A percentile compares a stretch with the other conserved stretches of the same genome.
These are phyloP conservation scores for Haplosporangium gracile DNA, from an alignment of 192 early-diverging fungal genomes.

Conservation along the genomic window DNA sequence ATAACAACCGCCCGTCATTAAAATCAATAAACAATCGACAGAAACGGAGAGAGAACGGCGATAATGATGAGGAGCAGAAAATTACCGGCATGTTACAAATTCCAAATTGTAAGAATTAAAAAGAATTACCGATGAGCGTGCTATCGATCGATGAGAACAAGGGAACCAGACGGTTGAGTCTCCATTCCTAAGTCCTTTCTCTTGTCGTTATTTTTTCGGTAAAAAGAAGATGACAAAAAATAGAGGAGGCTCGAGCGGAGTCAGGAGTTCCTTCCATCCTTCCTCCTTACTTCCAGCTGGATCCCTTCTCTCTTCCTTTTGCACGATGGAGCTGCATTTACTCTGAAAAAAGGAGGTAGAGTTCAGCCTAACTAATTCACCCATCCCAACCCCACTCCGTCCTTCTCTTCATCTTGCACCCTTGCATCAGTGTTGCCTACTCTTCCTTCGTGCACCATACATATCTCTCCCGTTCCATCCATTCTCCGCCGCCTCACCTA, in stretches of 20 bases:
- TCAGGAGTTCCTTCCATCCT: not conserved
- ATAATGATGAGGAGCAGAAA: not conserved
- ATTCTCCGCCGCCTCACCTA: not conserved
- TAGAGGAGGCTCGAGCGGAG: not conserved
- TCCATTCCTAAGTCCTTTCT: not conserved
- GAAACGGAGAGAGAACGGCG: not conserved
- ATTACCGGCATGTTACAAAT: not conserved
- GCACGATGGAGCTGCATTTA: not conserved
- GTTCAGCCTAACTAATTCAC: not conserved
- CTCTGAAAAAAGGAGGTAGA: not conserved
- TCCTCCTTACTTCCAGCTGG: not conserved
- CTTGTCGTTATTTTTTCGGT: not conserved
- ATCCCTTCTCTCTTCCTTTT: not conserved
- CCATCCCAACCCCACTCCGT: not conserved
- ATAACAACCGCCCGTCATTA: not conserved
- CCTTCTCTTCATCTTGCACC: not conserved
- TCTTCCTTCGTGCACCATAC: too few relatives aligned
- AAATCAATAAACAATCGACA: not conserved
- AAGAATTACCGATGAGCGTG: not conserved
- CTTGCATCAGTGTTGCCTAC: not conserved
- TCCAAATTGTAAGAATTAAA: not conserved
- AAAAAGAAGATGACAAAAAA: not conserved
- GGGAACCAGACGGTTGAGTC: not conserved
- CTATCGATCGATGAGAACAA: not conserved
- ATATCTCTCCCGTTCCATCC: not conserved